Conservation (phyloP, 441 rosid species). For the Adansonia grandidieri region DNA sequence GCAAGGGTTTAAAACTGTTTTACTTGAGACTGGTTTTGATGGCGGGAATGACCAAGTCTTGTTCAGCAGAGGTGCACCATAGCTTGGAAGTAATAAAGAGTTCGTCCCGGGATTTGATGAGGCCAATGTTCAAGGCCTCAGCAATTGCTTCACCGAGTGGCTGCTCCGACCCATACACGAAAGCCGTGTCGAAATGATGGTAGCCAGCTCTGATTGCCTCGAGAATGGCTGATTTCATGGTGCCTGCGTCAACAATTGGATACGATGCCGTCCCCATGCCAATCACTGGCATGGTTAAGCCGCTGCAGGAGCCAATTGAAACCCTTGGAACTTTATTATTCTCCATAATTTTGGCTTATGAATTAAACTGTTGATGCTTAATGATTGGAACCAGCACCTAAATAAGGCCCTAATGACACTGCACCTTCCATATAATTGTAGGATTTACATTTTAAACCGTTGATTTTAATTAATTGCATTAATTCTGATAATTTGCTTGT, state of each 20-base stretch:
- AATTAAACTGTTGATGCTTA: neutral
- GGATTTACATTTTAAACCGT: neutral
- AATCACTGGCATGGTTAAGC: conserved; percentile 40
- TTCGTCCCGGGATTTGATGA: conserved; percentile 55
- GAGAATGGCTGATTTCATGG: conserved; percentile 43
- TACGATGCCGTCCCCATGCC: conserved; percentile 52
- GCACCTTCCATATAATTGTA: neutral
- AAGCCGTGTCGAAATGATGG: conserved; percentile 63
- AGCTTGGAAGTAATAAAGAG: conserved; percentile 62
- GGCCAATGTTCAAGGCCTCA: conserved; percentile 50
- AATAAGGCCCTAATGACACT: conserved; percentile 3
- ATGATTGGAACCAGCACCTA: neutral
- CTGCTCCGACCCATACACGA: conserved; percentile 51
- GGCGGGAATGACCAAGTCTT: conserved; percentile 52
- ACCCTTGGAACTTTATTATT: neutral
- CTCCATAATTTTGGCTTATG: conserved; percentile 16
- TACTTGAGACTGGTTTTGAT: conserved; percentile 52
- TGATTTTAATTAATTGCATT: neutral
- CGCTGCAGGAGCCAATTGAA: conserved; percentile 7
- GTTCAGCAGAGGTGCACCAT: conserved; percentile 65
- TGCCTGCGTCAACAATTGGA: conserved; percentile 38
- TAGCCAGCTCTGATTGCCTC: conserved; percentile 61
- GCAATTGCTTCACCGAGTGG: conserved; percentile 62
- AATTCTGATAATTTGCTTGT: neutral
- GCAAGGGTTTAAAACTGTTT: neutral